Conservation (phyloP, 2,329 filamentous ascomycete species). For the Nigrospora sphaerica region DNA sequence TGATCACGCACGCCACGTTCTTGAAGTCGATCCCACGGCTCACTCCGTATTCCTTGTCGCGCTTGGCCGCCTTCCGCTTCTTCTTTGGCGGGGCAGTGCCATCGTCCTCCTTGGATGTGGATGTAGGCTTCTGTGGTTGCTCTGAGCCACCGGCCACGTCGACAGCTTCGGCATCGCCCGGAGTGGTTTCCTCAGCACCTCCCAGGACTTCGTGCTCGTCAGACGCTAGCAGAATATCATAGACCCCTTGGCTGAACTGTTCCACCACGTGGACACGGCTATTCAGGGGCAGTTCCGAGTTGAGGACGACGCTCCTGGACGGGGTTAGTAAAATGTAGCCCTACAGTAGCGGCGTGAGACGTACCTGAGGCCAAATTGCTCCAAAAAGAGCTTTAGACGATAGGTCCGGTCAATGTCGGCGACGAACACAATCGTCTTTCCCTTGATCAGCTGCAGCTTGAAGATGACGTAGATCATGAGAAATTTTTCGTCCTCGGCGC, state of each 20-base stretch:
- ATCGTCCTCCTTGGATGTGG: slow-evolving; percentile 20
- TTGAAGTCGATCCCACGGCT: slow-evolving; percentile 95
- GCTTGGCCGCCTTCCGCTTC: slow-evolving; percentile 57
- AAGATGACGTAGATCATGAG: slow-evolving; percentile 89
- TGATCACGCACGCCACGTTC: slow-evolving; percentile 88
- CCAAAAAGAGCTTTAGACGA: slow-evolving; percentile 86
- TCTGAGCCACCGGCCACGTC: slow-evolving; percentile 27
- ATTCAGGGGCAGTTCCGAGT: slow-evolving; percentile 90
- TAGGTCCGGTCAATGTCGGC: slow-evolving; percentile 56
- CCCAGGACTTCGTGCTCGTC: slow-evolving; percentile 85
- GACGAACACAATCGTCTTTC: slow-evolving; percentile 79
- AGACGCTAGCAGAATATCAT: slow-evolving; percentile 95
- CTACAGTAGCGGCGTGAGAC: too few species aligned
- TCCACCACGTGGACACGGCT: slow-evolving; percentile 90
- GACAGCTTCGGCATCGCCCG: slow-evolving; percentile 18
- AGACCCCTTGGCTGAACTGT: slow-evolving; percentile 93
- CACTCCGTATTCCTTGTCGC: slow-evolving; percentile 87
- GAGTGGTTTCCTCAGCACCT: slow-evolving; percentile 46
- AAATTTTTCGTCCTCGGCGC: slow-evolving; percentile 83
- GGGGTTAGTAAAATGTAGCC: too few species aligned
- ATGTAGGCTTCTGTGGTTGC: slow-evolving; percentile 35
- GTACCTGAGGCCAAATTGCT: slow-evolving; percentile 80
- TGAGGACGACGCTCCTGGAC: slow-evolving; percentile 72
- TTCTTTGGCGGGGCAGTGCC: slow-evolving; percentile 38
- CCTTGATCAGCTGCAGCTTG: slow-evolving; percentile 88